Base-by-base conservation (phyloP, 352 stramenopile genomes). In the Phytophthora vignae region DNA sequence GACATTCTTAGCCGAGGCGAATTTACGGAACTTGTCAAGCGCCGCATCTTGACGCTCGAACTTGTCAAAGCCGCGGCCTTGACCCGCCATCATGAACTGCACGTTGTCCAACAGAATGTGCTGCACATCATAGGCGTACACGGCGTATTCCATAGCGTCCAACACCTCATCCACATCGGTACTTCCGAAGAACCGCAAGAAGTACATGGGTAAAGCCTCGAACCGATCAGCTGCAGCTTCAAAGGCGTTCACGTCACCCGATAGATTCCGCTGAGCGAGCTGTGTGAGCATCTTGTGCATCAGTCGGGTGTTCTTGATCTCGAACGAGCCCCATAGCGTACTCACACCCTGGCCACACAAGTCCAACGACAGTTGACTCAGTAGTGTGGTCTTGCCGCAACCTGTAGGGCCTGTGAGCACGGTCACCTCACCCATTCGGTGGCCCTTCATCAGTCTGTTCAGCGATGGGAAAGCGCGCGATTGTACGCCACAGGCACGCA, bases 91-190 rank as follows among this genome's bases (percentile, higher is more conserved):
- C 98, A 99, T 99, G 71, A 99, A 99, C 84, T 99, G 98, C 71
- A 99, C 93, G 76, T 99, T 99, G 83, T 99, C 98, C 50, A 99
- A 77, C 74, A 99, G 91, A 54, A 99, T 98, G 81, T 99, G 98
- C 80, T 99, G 89, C 52, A 99, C 96, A 78, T 99, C 98, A 77
- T 99, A 95, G 17, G 98, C 96, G 69, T 99, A 99, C 29, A 98
- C 96, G 11, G 90, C 95, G 79, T 99, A 99, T 73, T 99, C 96
- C 97, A 99, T 99, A 4, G 97, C 97, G 78, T 99, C 98, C 52
- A 99, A 74, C 33, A 99, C 96, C 68, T 98, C 92, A 60, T 96
- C 91, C 53, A 98, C 88, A 49, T 98, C 82, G 7, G 97, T 99
- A 60, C 91, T 97, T 56, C 98, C 98, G 77, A 99, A 99, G 75